These are phyloP conservation scores for Colletotrichum sp. DNA, from an alignment of 2,329 filamentous ascomycete genomes.

Conservation along the genomic window DNA sequence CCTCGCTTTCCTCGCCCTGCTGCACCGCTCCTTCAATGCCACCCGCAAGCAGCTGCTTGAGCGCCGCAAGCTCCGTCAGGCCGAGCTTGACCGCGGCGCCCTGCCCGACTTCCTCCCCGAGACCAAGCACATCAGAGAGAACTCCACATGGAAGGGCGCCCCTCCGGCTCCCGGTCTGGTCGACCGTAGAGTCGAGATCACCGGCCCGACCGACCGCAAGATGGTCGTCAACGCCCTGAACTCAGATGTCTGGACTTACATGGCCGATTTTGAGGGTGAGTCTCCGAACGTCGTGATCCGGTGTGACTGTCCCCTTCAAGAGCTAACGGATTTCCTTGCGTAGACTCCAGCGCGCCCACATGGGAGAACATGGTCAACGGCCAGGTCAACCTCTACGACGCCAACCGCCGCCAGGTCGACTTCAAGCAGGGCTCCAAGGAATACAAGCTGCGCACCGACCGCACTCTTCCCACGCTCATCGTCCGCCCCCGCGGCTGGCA, in stretches of 20 bases:
- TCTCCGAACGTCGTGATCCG: not conserved
- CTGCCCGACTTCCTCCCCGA: slow-evolving; percentile 95
- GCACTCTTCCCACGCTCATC: slow-evolving; percentile 85
- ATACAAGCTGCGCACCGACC: slow-evolving; percentile 95
- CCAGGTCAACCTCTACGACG: slow-evolving; percentile 97
- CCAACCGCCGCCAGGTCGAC: slow-evolving; percentile 90
- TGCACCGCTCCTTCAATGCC: slow-evolving; percentile 93
- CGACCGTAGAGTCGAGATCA: slow-evolving; percentile 95
- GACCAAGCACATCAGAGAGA: slow-evolving; percentile 93
- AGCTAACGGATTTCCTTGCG: not conserved
- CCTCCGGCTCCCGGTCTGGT: slow-evolving; percentile 90
- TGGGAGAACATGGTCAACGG: slow-evolving; percentile 99
- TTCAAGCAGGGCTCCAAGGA: slow-evolving; percentile 96
- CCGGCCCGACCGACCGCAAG: slow-evolving; percentile 95
- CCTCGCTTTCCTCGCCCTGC: slow-evolving; percentile 87
- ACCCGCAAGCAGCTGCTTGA: slow-evolving; percentile 90
- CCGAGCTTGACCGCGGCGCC: slow-evolving; percentile 87
- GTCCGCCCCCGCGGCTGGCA: slow-evolving; percentile 97
- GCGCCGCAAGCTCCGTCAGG: slow-evolving; percentile 84
- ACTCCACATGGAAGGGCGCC: slow-evolving; percentile 91
- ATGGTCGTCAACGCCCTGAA: slow-evolving; percentile 99
- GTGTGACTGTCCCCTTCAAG: not conserved
- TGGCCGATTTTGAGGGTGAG: slow-evolving; percentile 97
- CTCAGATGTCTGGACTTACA: slow-evolving; percentile 96
- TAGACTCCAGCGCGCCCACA: slow-evolving; percentile 93